phyloP scores from a whole-genome alignment of 1,284 basidiomycete species.

The Cryptococcus maquisensis region DNA sequence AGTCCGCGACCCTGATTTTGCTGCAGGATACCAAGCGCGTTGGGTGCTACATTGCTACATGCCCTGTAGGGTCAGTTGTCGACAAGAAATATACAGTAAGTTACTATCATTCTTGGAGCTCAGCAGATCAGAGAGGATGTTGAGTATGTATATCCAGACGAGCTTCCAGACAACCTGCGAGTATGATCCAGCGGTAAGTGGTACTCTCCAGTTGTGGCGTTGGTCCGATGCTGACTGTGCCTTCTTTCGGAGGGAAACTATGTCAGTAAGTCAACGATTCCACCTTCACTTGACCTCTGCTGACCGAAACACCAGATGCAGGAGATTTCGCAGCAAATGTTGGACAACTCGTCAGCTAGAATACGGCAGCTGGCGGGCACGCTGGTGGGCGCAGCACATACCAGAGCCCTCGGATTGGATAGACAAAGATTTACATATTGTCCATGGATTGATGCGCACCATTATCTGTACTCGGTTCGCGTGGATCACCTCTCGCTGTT shows the following conservation, averaged over 20 bases:
- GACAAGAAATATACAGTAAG: slow-evolving; percentile 17
- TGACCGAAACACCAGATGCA: neutral
- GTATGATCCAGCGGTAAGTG: slow-evolving; percentile 27
- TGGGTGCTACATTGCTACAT: slow-evolving; percentile 24
- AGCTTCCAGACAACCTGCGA: slow-evolving; percentile 28
- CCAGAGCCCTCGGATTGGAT: no score
- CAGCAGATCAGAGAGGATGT: neutral
- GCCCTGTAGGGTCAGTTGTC: slow-evolving; percentile 10
- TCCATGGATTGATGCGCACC: no score
- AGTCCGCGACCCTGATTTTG: neutral
- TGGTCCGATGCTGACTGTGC: neutral
- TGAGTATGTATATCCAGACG: slow-evolving; percentile 1
- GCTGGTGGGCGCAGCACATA: no score
- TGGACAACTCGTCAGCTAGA: neutral
- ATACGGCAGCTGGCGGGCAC: no score
- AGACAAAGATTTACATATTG: no score
- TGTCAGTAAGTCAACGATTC: slow-evolving; percentile 3
- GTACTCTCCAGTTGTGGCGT: neutral
- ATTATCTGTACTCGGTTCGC: neutral
- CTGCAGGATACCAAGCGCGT: slow-evolving; percentile 8
- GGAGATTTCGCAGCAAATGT: slow-evolving; percentile 5
- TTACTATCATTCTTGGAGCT: neutral
- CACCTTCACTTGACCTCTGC: neutral
- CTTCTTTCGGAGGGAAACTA: slow-evolving; percentile 3
- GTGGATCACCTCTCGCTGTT: neutral